Evolutionary conservation across 306 rosid genomes (phyloP).

Genomic region (Dryas octopetala): DNA sequence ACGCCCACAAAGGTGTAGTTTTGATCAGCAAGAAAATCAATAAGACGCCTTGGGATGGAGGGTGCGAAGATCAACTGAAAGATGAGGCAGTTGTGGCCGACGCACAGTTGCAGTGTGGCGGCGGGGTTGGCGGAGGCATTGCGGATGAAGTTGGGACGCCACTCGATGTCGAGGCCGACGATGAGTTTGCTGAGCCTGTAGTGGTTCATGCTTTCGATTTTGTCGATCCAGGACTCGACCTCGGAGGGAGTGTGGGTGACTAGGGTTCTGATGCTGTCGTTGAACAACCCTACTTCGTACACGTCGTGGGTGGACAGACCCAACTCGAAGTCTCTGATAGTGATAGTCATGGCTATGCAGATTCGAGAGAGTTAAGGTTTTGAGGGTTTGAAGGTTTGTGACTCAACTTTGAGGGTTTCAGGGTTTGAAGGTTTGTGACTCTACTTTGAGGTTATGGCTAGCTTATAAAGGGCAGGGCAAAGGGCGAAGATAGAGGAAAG

Average conservation of each 20-base stretch:
- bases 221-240: constrained; percentile 30
- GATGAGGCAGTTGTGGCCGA: constrained; percentile 42
- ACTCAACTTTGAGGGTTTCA: no score
- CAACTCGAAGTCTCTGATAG: constrained; percentile 3
- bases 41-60: constrained; percentile 9
- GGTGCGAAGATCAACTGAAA: constrained; percentile 25
- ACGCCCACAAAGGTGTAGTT: constrained; percentile 36
- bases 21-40: constrained; percentile 23
- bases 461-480: no score
- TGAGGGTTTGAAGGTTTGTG: no score
- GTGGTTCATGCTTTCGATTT: neutral
- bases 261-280: neutral
- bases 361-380: no score
- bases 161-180: constrained; percentile 56
- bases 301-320: neutral
- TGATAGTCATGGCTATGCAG: neutral
- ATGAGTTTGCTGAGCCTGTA: constrained; percentile 11
- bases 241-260: constrained; percentile 32
- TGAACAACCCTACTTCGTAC: neutral
- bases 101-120: constrained; percentile 40
- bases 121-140: constrained; percentile 4
- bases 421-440: no score
- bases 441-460: no score
- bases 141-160: constrained; percentile 32
- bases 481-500: no score